phyloP scores from a whole-genome alignment of 176 grass and related monocot genomes.

The Avena sativa region DNA sequence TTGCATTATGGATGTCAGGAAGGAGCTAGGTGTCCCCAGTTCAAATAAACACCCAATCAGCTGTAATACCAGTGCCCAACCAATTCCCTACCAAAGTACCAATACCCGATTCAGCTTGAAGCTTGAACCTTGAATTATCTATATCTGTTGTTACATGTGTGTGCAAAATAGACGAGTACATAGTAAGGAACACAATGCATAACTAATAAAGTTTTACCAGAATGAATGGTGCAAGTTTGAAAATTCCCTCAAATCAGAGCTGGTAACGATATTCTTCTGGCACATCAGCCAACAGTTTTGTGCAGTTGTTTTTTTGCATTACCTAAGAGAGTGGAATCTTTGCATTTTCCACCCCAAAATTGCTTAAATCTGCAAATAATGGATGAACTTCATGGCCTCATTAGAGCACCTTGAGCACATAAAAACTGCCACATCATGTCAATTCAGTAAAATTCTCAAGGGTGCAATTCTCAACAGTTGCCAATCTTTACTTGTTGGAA shows the following conservation, averaged over 20 bases:
- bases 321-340: not conserved
- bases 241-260: not conserved
- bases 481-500: not conserved
- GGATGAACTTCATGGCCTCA: not conserved
- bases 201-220: not conserved
- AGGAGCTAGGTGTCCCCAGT: not conserved
- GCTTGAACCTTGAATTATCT: not conserved
- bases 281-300: not conserved
- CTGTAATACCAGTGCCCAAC: constrained; percentile 13
- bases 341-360: not conserved
- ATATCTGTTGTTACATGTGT: not conserved
- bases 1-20: not conserved
- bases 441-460: not conserved
- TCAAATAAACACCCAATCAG: not conserved
- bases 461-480: not conserved
- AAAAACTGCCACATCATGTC: not conserved
- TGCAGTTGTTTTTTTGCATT: not conserved
- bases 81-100: not conserved
- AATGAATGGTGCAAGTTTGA: not conserved
- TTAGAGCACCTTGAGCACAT: constrained; percentile 1
- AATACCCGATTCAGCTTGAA: not conserved
- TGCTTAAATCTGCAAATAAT: not conserved
- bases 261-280: not conserved
- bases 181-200: not conserved
- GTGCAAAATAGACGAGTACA: not conserved